These are phyloP conservation scores for Penicillium daleae DNA, from an alignment of 495 filamentous ascomycete genomes.

Conservation along the genomic window DNA sequence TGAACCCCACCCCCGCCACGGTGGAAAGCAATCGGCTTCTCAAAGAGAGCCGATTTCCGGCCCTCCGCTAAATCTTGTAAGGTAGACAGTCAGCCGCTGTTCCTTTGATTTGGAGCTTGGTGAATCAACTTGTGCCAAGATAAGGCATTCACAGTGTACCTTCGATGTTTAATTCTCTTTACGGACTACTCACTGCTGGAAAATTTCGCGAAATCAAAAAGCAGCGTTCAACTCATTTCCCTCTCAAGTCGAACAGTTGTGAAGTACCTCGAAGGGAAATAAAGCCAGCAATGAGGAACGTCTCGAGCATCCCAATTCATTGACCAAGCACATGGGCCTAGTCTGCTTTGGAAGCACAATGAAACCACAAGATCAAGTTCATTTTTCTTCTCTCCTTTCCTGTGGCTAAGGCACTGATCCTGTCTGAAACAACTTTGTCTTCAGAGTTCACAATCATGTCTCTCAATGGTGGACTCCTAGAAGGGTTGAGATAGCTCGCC, in stretches of 20 bases:
- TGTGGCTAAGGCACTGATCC: not conserved
- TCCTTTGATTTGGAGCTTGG: not conserved
- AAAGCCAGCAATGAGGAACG: not conserved
- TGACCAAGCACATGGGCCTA: too few species aligned
- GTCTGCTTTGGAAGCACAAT: not conserved
- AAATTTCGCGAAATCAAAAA: too few species aligned
- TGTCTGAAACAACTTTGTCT: not conserved
- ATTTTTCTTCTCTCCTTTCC: not conserved
- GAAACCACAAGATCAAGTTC: not conserved
- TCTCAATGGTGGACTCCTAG: not conserved
- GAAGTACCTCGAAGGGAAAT: not conserved
- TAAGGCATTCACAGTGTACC: too few species aligned
- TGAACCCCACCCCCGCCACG: too few species aligned
- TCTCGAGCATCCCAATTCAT: not conserved
- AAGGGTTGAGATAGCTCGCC: not conserved
- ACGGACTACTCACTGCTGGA: too few species aligned
- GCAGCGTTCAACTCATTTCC: not conserved
- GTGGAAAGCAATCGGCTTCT: not conserved
- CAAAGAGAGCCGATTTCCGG: too few species aligned
- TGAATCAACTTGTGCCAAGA: too few species aligned
- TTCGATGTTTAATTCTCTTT: not conserved
- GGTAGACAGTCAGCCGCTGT: not conserved
- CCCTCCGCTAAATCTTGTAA: not conserved
- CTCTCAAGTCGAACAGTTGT: not conserved
- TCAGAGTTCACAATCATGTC: not conserved